Evolutionary conservation across 2,329 filamentous ascomycete genomes (phyloP), one percentile per base, ranked within the genome.

Genomic region (Colletotrichum tabaci): DNA sequence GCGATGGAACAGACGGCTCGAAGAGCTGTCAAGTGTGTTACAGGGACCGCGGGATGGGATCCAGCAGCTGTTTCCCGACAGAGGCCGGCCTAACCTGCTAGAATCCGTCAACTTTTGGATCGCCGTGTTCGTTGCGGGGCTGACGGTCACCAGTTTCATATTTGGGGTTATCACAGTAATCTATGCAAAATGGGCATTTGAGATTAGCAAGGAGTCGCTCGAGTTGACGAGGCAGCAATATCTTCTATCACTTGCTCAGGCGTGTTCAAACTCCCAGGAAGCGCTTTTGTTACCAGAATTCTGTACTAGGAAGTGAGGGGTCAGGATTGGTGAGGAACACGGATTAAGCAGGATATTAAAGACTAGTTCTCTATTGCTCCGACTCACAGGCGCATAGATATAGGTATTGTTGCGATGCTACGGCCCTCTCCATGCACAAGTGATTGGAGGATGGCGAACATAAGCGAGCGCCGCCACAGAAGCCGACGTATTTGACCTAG

Each of bases 41-140:
- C 16, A 44, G 1, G 55, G 23, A 3, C 63, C 44, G 12, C 30
- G 9, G 3, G n/a, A 30, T 7, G 53, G 63, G 2, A n/a, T 60
- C 5, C 21, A 53, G 35, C 63, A 58, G n/a, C 46, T 66, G 10
- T 2, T 66, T 15, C 62, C 62, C 1, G 35, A 30, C 13, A n/a
- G 42, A 7, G 23, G 42, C 5, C 42, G 23, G 5, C 42, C 23
- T n/a, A 61, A 61, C 18, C 7, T 66, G 21, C 8, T 61, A 0
- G 64, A 66, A 10, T 66, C 64, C 1, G 64, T 47, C 21, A 66
- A 60, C 42, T 61, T 66, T n/a, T 61, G 64, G 56, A 53, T 66
- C 9, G 64, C 64, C 4, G 18, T 35, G 5, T 47, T 66, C 4
- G 47, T 66, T 3, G 64, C 64, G 0, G 9, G 10, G 1, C 12